These are phyloP conservation scores for grape (Vitis vinifera) DNA, from an alignment of 164 flowering plant species.

Conservation along the genomic window DNA sequence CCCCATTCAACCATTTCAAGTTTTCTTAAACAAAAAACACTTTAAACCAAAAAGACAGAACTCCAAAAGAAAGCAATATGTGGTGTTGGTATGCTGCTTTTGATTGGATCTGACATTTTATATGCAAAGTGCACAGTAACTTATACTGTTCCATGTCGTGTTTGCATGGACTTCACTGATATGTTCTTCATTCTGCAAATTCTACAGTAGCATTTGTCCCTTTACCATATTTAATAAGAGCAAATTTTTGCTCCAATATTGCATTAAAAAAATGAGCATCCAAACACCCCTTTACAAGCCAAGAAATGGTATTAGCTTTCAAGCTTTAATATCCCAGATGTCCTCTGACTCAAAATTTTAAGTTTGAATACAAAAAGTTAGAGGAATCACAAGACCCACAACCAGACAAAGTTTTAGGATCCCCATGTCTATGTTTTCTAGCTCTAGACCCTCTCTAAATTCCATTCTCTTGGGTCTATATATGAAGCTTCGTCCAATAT, in stretches of 20 bases:
- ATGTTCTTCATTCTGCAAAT: no score
- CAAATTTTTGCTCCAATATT: not conserved
- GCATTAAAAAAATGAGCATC: not conserved
- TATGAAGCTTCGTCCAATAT: conserved; percentile 8
- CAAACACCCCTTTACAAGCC: not conserved
- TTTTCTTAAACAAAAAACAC: not conserved
- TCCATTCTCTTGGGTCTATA: conserved; percentile 11
- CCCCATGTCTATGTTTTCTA: conserved; percentile 25
- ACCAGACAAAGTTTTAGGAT: conserved; percentile 17
- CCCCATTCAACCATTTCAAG: conserved; percentile 11
- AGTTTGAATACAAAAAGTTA: not conserved
- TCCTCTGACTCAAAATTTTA: not conserved
- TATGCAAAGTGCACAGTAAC: not conserved
- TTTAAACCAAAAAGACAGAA: not conserved
- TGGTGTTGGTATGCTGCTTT: not conserved
- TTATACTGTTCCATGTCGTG: no score
- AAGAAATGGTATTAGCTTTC: not conserved
- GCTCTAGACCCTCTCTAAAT: conserved; percentile 9
- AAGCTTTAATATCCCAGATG: not conserved
- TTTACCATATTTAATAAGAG: not conserved
- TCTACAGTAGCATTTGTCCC: not conserved
- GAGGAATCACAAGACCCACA: conserved; percentile 3
- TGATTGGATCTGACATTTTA: not conserved
- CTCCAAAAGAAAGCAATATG: not conserved
- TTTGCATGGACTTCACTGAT: no score